A percentile compares a stretch with the other conserved stretches of the same genome.
These are phyloP conservation scores for Chaetomium globosum DNA, from an alignment of 2,329 filamentous ascomycete genomes.

Conservation along the genomic window DNA sequence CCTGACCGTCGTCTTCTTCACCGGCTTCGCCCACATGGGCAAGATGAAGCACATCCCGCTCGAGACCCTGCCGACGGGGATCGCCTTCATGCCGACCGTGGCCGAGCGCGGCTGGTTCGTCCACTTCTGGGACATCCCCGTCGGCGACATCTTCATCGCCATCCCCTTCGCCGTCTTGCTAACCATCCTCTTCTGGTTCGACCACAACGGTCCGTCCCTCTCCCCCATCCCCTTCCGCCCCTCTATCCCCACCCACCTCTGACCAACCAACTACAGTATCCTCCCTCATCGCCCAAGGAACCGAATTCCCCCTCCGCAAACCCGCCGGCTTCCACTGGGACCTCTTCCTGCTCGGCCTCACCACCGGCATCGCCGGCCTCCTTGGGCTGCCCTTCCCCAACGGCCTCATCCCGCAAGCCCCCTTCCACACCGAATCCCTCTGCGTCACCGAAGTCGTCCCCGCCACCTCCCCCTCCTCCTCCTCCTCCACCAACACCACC, in stretches of 20 bases:
- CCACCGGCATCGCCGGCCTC: slow-evolving; percentile 73
- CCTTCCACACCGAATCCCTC: slow-evolving; percentile 77
- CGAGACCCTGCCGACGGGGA: slow-evolving; percentile 72
- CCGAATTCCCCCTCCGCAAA: slow-evolving; percentile 78
- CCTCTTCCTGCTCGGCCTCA: slow-evolving; percentile 76
- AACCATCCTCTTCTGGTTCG: slow-evolving; percentile 86
- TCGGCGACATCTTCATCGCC: slow-evolving; percentile 76
- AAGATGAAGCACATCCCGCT: slow-evolving; percentile 74
- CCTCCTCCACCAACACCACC: background rate
- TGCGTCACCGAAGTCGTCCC: slow-evolving; percentile 66
- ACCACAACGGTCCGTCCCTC: slow-evolving; percentile 69
- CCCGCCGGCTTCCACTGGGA: slow-evolving; percentile 87
- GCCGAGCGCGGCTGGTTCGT: slow-evolving; percentile 74
- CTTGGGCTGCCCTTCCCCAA: slow-evolving; percentile 81
- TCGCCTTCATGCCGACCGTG: slow-evolving; percentile 74
- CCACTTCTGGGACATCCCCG: slow-evolving; percentile 75
- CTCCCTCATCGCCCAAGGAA: slow-evolving; percentile 79
- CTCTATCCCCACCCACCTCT: background rate
- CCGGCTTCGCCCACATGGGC: slow-evolving; percentile 83
- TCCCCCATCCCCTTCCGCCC: slow-evolving; percentile 2
- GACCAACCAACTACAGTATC: slow-evolving; percentile 57
- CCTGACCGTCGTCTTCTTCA: slow-evolving; percentile 82
- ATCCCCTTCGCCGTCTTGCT: slow-evolving; percentile 84
- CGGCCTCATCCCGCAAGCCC: slow-evolving; percentile 79
- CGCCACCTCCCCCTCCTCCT: slow-evolving; percentile 37